A percentile compares a stretch with the other conserved stretches of the same genome.
phyloP scores from a whole-genome alignment of 2,329 filamentous ascomycete genomes.

The Ustilaginoidea virens region DNA sequence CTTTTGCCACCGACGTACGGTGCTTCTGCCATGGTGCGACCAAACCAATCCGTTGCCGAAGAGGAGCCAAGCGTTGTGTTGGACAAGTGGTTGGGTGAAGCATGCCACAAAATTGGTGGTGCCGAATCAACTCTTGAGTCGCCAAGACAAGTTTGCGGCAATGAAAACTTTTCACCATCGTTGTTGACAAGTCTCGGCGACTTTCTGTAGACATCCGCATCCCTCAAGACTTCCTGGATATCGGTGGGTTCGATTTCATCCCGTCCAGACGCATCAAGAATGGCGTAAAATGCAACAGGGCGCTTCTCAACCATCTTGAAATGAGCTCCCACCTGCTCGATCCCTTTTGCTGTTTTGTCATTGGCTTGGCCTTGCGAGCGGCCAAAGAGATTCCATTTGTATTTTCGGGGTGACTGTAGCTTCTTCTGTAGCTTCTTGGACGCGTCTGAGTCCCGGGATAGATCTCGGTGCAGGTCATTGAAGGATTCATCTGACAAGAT shows the following conservation, averaged over 20 bases:
- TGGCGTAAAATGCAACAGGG: conserved; percentile 42
- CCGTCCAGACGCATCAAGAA: conserved; percentile 43
- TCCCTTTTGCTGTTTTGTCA: conserved; percentile 22
- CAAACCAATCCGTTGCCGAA: not conserved
- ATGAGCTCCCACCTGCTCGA: conserved; percentile 27
- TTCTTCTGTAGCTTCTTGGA: conserved; percentile 42
- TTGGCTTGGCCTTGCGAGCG: conserved; percentile 31
- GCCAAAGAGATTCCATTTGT: conserved; percentile 54
- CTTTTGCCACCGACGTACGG: too few relatives aligned
- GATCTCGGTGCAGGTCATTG: conserved; percentile 22
- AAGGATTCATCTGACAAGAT: conserved; percentile 42
- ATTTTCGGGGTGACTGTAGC: conserved; percentile 40
- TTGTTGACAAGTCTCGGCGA: conserved; percentile 6
- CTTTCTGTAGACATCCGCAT: conserved; percentile 25
- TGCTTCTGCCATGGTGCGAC: too few relatives aligned
- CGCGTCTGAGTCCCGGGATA: conserved; percentile 14
- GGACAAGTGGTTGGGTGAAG: conserved; percentile 1
- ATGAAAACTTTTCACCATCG: not conserved
- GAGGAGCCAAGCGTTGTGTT: conserved; percentile 1
- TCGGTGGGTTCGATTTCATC: conserved; percentile 28
- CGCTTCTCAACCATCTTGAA: conserved; percentile 34
- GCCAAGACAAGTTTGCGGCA: not conserved
- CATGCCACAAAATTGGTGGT: not conserved
- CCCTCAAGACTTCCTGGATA: conserved; percentile 31
- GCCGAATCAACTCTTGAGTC: not conserved